Percentiles rank a stretch among this genome's conserved stretches.
Evolutionary conservation across 495 filamentous ascomycete genomes (phyloP).

Genomic region (Podospora fimiseda): DNA sequence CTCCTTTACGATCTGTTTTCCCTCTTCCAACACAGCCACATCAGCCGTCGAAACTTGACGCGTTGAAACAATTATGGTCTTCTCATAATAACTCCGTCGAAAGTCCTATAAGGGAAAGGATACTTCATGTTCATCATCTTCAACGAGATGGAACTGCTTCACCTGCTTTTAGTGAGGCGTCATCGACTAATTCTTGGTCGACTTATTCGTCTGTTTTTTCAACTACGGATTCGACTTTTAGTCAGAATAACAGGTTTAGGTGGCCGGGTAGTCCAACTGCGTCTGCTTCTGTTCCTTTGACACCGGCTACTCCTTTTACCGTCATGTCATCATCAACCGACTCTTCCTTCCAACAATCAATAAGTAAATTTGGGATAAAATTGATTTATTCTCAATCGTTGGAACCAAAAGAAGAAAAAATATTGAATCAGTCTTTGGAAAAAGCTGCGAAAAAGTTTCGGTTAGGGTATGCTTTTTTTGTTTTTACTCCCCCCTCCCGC

Average conservation of each 20-base stretch:
- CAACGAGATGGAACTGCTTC: slow-evolving; percentile 22
- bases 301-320: slow-evolving; percentile 39
- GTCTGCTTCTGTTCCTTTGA: slow-evolving; percentile 33
- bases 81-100: slow-evolving; percentile 21
- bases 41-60: slow-evolving; percentile 24
- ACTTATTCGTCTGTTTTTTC: slow-evolving; percentile 8
- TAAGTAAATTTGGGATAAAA: slow-evolving; percentile 33
- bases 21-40: slow-evolving; percentile 18
- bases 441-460: slow-evolving; percentile 42
- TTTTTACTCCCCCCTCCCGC: neutral
- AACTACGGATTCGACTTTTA: slow-evolving; percentile 16
- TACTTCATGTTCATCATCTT: slow-evolving; percentile 20
- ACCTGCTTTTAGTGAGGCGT: slow-evolving; percentile 26
- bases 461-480: slow-evolving; percentile 26
- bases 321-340: slow-evolving; percentile 26
- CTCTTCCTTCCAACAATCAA: slow-evolving; percentile 16
- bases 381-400: slow-evolving; percentile 31
- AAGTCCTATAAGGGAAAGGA: slow-evolving; percentile 20
- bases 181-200: slow-evolving; percentile 17
- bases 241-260: slow-evolving; percentile 7
- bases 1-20: slow-evolving; percentile 24
- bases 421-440: slow-evolving; percentile 31
- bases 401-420: slow-evolving; percentile 32
- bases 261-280: slow-evolving; percentile 20
- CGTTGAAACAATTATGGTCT: slow-evolving; percentile 37